These are phyloP conservation scores for Ceratopteris richardii DNA, from an alignment of 75 land plant species.

Conservation along the genomic window DNA sequence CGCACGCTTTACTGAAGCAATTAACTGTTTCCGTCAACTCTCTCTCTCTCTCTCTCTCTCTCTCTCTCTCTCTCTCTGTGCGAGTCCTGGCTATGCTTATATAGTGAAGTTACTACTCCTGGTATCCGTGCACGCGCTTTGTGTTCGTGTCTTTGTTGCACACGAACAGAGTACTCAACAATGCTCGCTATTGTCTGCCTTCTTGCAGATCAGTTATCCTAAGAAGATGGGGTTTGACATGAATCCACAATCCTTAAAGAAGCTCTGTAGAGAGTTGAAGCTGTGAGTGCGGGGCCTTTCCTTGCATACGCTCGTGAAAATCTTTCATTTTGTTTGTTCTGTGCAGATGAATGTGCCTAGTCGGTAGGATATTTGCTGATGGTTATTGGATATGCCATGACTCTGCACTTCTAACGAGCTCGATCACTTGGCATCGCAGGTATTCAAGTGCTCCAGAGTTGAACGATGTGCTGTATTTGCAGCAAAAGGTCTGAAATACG, in stretches of 20 bases:
- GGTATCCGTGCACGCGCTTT: too few relatives aligned
- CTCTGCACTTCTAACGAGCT: not conserved
- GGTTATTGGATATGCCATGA: not conserved
- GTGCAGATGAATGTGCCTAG: not conserved
- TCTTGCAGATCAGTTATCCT: too few relatives aligned
- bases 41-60: too few relatives aligned
- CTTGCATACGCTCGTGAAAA: not conserved
- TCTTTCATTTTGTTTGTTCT: not conserved
- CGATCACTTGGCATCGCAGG: constrained; percentile 4
- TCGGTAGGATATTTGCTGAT: not conserved
- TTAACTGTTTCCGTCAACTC: too few relatives aligned
- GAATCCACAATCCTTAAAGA: constrained; percentile 27
- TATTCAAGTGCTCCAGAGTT: constrained; percentile 35
- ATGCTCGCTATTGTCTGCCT: too few relatives aligned
- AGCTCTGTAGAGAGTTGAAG: constrained; percentile 23
- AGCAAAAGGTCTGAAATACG: constrained; percentile 20
- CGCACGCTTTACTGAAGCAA: too few relatives aligned
- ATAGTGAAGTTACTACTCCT: too few relatives aligned
- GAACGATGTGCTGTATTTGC: constrained; percentile 30
- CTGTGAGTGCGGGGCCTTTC: constrained; percentile 10
- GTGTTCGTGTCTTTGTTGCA: too few relatives aligned
- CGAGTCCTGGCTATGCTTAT: too few relatives aligned
- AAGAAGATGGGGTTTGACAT: constrained; percentile 18
- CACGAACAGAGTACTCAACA: too few relatives aligned
- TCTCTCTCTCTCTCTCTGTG: too few relatives aligned